Evolutionary conservation across 139 green algal species (phyloP).

Genomic region (Coelastrella sp.): DNA sequence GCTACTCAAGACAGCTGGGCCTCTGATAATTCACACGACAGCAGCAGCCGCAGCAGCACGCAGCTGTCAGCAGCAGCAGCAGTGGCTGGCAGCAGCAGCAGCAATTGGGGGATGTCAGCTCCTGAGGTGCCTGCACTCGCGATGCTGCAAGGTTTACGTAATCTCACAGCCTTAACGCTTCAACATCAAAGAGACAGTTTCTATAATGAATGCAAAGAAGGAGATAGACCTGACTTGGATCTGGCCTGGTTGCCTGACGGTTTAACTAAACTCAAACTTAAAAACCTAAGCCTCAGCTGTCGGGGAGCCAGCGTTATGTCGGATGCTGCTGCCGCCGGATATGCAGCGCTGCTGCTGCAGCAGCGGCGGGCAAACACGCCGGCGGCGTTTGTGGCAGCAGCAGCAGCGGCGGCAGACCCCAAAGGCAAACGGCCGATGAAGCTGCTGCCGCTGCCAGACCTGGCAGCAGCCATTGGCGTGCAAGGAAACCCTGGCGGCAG

Average conservation of each 20-base stretch:
- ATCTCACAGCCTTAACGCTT: not conserved
- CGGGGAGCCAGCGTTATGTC: not conserved
- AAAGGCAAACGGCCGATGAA: constrained; percentile 26
- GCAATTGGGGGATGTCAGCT: not conserved
- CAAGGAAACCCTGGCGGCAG: not conserved
- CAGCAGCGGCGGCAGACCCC: constrained; percentile 11
- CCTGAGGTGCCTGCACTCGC: not conserved
- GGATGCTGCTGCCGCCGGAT: not conserved
- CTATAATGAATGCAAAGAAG: not conserved
- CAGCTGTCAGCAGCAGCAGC: constrained; percentile 2
- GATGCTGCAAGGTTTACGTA: not conserved
- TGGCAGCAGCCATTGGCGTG: not conserved
- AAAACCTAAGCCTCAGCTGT: not conserved
- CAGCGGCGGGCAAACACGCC: constrained; percentile 28
- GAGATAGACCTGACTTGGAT: not conserved
- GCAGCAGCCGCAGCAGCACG: not conserved
- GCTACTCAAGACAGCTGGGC: not conserved
- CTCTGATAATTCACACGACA: not conserved
- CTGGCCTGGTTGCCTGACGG: constrained; percentile 13
- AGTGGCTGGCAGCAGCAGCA: not conserved
- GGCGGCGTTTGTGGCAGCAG: not conserved
- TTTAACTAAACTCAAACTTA: not conserved
- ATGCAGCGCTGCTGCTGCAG: constrained; percentile 40
- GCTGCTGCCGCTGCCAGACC: not conserved
- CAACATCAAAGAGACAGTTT: not conserved